Evolutionary conservation across 768 basidiomycete species (phyloP), one percentile per base, ranked within the genome.

Genomic region (Mycena capillaripes): DNA sequence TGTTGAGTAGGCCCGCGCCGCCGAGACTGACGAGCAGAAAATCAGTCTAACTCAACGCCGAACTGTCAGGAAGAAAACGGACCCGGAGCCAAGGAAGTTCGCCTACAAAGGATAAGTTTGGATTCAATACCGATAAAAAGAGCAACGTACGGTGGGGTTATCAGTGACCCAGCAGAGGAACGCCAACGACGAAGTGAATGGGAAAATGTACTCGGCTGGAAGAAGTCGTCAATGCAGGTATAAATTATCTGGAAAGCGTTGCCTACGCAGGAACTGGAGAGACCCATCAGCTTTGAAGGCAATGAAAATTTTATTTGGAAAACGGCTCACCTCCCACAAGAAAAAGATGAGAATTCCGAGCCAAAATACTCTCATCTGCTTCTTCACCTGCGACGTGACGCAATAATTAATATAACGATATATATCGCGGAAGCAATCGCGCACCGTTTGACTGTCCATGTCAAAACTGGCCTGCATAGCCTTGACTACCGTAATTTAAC

Each of bases 341-440:
- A 75, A 75, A 21, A 75, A 46, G 11, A 66, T 42, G 7, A 75
- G 66, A 30, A 75, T 75, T 3, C 60, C 66, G 5, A 42, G 42
- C 78, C 78, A 79, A 34, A 79, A 79, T 30, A 79, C 74, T 9
- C 69, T 30, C 75, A 79, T 79, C 62, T 79, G 78, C 25, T 65
- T 74, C 66, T 67, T 60, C 19, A 57, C 76, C 71, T 58, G n/a
- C n/a, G 42, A n/a, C n/a, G n/a, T n/a, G n/a, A n/a, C n/a, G n/a
- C n/a, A n/a, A n/a, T 25, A 14, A 10, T 7, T 3, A 2, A 19
- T 2, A 30, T n/a, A n/a, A n/a, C n/a, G n/a, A n/a, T 12, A 21
- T 46, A 17, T 50, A 10, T 14, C 21, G 3, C 36, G 12, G 46
- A 21, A 0, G 27, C 3, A 44, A 8, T 12, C 23, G 19, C 69